Base-by-base conservation (phyloP, 2,329 filamentous ascomycete species). In the Hymenoscyphus linearis region DNA sequence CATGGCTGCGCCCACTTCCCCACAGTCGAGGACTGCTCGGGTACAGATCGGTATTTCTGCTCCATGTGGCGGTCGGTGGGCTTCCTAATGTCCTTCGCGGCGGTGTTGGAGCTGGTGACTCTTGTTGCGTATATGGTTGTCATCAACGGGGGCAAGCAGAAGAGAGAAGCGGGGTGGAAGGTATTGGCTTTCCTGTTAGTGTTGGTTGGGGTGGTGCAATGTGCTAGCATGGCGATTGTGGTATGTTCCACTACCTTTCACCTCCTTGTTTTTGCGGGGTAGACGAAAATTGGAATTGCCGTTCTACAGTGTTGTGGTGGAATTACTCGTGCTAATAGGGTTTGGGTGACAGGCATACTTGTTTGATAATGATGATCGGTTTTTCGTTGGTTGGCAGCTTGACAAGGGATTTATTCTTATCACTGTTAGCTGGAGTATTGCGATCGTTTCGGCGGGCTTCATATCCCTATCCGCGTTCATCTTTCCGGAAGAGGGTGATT, bases 51-150 rank as follows among this genome's bases (percentile, higher is more conserved):
- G 57, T 85, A 86, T 70, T 97, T 98, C 77, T 98, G 95, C 79
- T 89, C 86, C 69, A 89, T 96, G 82, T 99, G 93, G 93, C 84
- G 90, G 62, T 91, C 86, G 27, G 86, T 91, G 37, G 92, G 90
- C 26, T 98, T 97, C 76, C 76, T 96, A 66, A 91, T 96, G 78
- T 90, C 87, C 58, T 90, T 97, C 69, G 84, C 89, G 7, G 84
- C 91, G 40, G 86, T 96, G n/a, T 74, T 95, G 44, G 88, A 96
- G 74, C 82, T 95, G 47, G 91, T 89, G 60, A 86, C 86, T 6
- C 76, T 96, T n/a, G 86, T 96, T 31, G 85, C 87, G 18, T 96
- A 93, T 75, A 71, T 87, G 34, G 84, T 96, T 56, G 85, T 96
- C 54, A 78, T 97, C 67, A 77, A 82, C 1, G 92, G 93, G 18